These are phyloP conservation scores for Balakata baccata DNA, from an alignment of 345 rosid genomes.

Conservation along the genomic window DNA sequence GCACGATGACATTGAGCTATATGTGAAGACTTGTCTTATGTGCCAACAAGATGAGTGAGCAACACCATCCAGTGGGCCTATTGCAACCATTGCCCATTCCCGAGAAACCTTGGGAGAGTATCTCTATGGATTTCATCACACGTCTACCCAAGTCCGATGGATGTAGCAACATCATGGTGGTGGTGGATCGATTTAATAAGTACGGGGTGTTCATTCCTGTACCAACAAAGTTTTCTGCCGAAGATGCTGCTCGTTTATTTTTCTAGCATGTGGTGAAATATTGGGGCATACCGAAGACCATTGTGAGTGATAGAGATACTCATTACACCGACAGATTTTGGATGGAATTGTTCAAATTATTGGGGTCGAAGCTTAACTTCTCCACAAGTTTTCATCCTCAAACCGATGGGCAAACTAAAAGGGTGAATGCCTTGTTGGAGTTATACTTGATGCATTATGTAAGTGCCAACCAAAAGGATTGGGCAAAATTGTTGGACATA, in stretches of 20 bases:
- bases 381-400: background rate
- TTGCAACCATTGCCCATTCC: background rate
- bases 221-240: background rate
- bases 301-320: background rate
- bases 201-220: background rate
- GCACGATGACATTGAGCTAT: background rate
- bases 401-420: background rate
- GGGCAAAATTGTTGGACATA: background rate
- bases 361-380: background rate
- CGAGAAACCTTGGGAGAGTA: background rate
- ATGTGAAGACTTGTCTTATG: no score
- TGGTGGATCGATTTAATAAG: background rate
- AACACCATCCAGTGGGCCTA: fast-evolving
- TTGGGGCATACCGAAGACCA: background rate
- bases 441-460: background rate
- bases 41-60: background rate
- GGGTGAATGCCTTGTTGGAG: slow-evolving; percentile 1
- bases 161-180: background rate
- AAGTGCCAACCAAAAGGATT: slow-evolving; percentile 4
- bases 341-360: background rate
- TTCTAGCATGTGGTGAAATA: no score
- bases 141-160: background rate
- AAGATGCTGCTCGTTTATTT: background rate
- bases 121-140: background rate
- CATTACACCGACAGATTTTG: background rate